Percentiles rank a stretch among this genome's conserved stretches.
These are phyloP conservation scores for Sugiyamaella paludigena DNA, from an alignment of 1,139 yeast species.

Conservation along the genomic window DNA sequence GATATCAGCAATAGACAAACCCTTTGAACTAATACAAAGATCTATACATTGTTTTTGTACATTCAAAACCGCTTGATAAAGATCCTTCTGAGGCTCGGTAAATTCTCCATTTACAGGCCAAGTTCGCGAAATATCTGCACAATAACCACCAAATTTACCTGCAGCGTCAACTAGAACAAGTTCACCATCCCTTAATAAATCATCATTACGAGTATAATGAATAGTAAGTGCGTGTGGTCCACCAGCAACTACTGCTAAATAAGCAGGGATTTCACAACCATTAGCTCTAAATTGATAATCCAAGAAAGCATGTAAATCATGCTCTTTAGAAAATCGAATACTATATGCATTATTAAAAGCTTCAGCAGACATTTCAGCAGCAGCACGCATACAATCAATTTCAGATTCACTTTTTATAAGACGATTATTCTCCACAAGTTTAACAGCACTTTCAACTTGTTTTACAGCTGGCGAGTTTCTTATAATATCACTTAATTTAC, in stretches of 20 bases:
- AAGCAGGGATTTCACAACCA: conserved; percentile 89
- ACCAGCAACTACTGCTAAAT: conserved; percentile 94
- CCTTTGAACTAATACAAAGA: conserved; percentile 53
- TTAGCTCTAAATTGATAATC: conserved; percentile 80
- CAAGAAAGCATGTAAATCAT: conserved; percentile 73
- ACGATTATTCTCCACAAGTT: conserved; percentile 57
- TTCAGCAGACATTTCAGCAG: conserved; percentile 76
- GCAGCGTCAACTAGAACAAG: conserved; percentile 94
- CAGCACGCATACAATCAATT: conserved; percentile 71
- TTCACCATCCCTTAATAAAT: conserved; percentile 68
- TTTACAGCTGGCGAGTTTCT: conserved; percentile 13
- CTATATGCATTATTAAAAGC: conserved; percentile 78
- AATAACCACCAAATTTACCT: conserved; percentile 89
- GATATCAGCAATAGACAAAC: conserved; percentile 65
- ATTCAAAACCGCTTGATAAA: conserved; percentile 82
- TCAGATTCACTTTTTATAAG: conserved; percentile 75
- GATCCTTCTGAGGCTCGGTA: conserved; percentile 72
- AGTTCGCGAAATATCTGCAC: conserved; percentile 92
- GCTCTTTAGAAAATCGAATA: conserved; percentile 63
- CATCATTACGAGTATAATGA: conserved; percentile 89
- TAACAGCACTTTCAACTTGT: conserved; percentile 26
- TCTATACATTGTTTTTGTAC: conserved; percentile 80
- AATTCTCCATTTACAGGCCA: conserved; percentile 87
- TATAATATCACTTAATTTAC: conserved; percentile 15
- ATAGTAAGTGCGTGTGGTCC: conserved; percentile 84